These are phyloP conservation scores for Spinacia oleracea DNA, from an alignment of 179 eudicot species.

Conservation along the genomic window DNA sequence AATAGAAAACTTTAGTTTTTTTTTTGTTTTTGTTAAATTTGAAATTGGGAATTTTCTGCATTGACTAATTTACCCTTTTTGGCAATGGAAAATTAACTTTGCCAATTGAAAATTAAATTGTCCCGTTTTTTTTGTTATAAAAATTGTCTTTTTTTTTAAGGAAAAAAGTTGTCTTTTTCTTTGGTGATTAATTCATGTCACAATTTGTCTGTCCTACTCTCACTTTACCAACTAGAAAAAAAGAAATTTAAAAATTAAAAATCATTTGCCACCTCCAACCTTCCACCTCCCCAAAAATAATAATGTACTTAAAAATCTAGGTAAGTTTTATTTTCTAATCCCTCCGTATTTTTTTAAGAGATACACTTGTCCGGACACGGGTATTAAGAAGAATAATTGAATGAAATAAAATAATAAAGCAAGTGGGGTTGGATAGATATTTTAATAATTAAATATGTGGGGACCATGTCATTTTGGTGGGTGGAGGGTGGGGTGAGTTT, in stretches of 20 bases:
- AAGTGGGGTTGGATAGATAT: no score
- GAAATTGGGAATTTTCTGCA: background rate
- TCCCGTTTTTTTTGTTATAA: no score
- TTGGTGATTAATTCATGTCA: background rate
- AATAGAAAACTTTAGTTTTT: background rate
- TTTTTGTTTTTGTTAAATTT: background rate
- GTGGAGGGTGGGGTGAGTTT: no score
- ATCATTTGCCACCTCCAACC: background rate
- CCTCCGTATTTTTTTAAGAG: no score
- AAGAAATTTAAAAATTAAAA: background rate
- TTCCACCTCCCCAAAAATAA: background rate
- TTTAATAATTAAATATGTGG: no score
- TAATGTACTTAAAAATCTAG: background rate
- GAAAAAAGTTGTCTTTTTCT: background rate
- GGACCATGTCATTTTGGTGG: no score
- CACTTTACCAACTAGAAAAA: conserved; percentile 6
- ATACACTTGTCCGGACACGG: no score
- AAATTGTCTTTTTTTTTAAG: background rate
- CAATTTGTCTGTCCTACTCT: conserved; percentile 13
- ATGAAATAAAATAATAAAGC: no score
- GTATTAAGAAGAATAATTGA: no score
- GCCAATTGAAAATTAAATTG: background rate
- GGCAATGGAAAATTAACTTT: conserved; percentile 11
- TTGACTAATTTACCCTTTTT: conserved; percentile 12
- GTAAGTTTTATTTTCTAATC: no score